Conservation (phyloP, 2,329 filamentous ascomycete genomes). For the Talaromyces sp. region DNA sequence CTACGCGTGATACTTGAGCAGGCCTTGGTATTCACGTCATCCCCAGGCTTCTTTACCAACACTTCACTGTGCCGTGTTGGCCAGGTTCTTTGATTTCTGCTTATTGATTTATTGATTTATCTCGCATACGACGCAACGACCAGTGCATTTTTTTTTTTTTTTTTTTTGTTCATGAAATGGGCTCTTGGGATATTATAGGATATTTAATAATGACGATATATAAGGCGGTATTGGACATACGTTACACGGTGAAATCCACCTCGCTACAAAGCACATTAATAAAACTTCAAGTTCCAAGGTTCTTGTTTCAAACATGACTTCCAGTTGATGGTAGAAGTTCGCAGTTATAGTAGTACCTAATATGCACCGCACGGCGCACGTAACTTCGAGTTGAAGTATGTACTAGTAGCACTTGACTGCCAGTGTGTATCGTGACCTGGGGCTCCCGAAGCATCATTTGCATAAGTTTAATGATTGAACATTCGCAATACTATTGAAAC, state of each 20-base stretch:
- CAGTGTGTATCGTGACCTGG: too few species aligned
- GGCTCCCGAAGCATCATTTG: too few species aligned
- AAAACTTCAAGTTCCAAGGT: too few species aligned
- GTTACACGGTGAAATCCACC: not conserved
- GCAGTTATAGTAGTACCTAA: too few species aligned
- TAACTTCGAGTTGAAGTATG: too few species aligned
- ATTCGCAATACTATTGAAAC: too few species aligned
- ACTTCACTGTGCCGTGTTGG: not conserved
- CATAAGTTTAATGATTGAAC: too few species aligned
- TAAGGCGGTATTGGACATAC: not conserved
- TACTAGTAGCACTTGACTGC: too few species aligned
- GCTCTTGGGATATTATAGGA: constrained; percentile 22
- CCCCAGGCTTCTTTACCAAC: not conserved
- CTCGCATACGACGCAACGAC: constrained; percentile 21
- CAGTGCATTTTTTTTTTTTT: not conserved
- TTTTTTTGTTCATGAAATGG: constrained; percentile 26
- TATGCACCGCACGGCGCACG: too few species aligned
- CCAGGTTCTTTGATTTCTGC: not conserved
- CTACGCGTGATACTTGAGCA: constrained; percentile 14
- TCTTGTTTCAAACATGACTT: too few species aligned
- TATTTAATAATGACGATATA: constrained; percentile 4
- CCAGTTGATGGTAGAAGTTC: too few species aligned
- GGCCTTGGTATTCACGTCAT: constrained; percentile 12
- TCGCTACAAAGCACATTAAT: too few species aligned
- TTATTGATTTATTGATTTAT: not conserved